Percentiles rank a stretch among this genome's conserved stretches.
These are phyloP conservation scores for Stephanodiscus minutulus DNA, from an alignment of 108 stramenopile species.

Conservation along the genomic window DNA sequence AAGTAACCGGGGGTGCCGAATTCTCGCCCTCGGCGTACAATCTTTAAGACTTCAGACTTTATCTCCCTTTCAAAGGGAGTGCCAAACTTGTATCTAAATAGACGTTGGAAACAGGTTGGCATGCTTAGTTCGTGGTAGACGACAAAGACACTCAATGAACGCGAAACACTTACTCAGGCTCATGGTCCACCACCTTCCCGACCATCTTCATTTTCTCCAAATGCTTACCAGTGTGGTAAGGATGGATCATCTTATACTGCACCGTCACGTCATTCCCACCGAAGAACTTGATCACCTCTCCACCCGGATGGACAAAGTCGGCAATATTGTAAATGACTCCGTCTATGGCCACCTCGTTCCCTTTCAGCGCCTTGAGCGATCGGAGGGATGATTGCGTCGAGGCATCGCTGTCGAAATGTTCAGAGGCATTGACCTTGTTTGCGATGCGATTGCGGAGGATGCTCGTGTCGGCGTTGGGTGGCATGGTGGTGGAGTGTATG, in stretches of 20 bases:
- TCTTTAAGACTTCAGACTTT: constrained; percentile 90
- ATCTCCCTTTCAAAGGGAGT: constrained; percentile 87
- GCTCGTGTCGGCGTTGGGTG: constrained; percentile 27
- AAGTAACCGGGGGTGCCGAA: constrained; percentile 87
- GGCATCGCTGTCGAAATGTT: background rate
- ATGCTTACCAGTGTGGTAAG: constrained; percentile 82
- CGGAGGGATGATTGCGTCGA: constrained; percentile 14
- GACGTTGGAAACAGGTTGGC: background rate
- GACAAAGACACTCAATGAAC: background rate
- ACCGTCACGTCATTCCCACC: constrained; percentile 89
- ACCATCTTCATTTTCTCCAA: constrained; percentile 89
- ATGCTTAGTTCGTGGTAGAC: background rate
- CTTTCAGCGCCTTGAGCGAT: constrained; percentile 42
- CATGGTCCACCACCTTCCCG: constrained; percentile 64
- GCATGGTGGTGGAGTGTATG: constrained; percentile 13
- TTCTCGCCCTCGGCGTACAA: constrained; percentile 83
- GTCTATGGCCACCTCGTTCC: constrained; percentile 63
- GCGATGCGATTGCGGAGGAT: constrained; percentile 18
- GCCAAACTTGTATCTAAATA: constrained; percentile 78
- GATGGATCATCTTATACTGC: constrained; percentile 92
- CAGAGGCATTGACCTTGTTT: background rate
- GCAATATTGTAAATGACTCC: constrained; percentile 64
- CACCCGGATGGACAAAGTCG: constrained; percentile 74
- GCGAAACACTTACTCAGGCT: constrained; percentile 66
- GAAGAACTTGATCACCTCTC: constrained; percentile 65